These are phyloP conservation scores for Brassica incana DNA, from an alignment of 345 rosid genomes.

Conservation along the genomic window DNA sequence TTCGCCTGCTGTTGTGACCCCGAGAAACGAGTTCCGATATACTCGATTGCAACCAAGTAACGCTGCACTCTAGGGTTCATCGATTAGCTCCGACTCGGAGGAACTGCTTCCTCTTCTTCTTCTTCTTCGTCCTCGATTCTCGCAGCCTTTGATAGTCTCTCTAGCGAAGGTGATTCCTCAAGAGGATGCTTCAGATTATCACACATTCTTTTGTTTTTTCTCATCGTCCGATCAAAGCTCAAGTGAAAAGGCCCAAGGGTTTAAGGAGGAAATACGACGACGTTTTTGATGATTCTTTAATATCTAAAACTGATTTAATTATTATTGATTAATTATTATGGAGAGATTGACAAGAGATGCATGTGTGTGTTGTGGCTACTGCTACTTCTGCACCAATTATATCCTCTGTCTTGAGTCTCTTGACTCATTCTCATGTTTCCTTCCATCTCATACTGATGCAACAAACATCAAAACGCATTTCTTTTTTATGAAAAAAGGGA, in stretches of 20 bases:
- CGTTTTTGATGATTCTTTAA: neutral
- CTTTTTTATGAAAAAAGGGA: no score
- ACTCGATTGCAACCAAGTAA: conserved; percentile 82
- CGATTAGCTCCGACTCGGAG: conserved; percentile 32
- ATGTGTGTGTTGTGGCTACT: no score
- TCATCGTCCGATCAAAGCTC: neutral
- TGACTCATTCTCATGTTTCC: no score
- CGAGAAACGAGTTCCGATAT: conserved; percentile 80
- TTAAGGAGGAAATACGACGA: neutral
- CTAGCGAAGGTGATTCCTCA: neutral
- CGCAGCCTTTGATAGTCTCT: conserved; percentile 42
- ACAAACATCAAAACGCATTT: no score
- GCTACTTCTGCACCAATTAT: no score
- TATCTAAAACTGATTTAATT: no score
- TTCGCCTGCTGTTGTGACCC: conserved; percentile 83
- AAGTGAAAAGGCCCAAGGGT: neutral
- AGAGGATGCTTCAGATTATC: conserved; percentile 47
- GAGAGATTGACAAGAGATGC: no score
- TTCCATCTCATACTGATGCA: no score
- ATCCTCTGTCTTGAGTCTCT: no score
- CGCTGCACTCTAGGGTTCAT: conserved; percentile 63
- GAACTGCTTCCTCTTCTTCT: neutral
- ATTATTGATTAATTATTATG: no score
- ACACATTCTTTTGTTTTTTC: conserved; percentile 36
- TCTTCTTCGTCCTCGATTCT: conserved; percentile 41